These are phyloP conservation scores for Linanthus parryae DNA, from an alignment of 148 eudicot species.

Conservation along the genomic window DNA sequence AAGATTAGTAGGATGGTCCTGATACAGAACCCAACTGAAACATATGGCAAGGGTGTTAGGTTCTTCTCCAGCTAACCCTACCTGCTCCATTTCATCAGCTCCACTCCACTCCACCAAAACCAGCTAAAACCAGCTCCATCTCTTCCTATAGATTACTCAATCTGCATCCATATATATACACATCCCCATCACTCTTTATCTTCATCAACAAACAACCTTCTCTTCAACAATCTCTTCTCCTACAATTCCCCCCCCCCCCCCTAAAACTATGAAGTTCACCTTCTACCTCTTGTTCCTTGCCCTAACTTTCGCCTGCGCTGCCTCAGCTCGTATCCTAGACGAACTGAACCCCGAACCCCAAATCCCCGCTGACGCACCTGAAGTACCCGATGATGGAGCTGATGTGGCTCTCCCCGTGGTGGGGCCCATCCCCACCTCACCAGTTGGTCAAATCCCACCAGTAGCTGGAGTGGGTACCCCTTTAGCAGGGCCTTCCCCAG, in stretches of 20 bases:
- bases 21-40: no score
- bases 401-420: constrained; percentile 21
- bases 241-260: constrained; percentile 16
- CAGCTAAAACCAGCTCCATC: not conserved
- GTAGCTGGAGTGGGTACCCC: constrained; percentile 14
- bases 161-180: not conserved
- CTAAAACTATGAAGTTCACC: constrained; percentile 22
- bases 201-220: not conserved
- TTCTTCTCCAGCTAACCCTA: no score
- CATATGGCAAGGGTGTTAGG: no score
- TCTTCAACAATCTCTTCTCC: no score
- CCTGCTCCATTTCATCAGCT: not conserved
- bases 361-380: constrained; percentile 11
- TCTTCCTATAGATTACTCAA: constrained; percentile 27
- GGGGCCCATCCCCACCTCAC: constrained; percentile 21
- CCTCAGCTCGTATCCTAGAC: constrained; percentile 56
- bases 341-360: constrained; percentile 33
- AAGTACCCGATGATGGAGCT: constrained; percentile 23
- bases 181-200: not conserved
- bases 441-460: constrained; percentile 47
- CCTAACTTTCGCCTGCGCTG: constrained; percentile 27
- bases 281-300: constrained; percentile 39
- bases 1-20: no score
- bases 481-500: constrained; percentile 1
- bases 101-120: not conserved